Conservation (phyloP, 371 early-diverging fungal genomes). For the Choanephora cucurbitarum region DNA sequence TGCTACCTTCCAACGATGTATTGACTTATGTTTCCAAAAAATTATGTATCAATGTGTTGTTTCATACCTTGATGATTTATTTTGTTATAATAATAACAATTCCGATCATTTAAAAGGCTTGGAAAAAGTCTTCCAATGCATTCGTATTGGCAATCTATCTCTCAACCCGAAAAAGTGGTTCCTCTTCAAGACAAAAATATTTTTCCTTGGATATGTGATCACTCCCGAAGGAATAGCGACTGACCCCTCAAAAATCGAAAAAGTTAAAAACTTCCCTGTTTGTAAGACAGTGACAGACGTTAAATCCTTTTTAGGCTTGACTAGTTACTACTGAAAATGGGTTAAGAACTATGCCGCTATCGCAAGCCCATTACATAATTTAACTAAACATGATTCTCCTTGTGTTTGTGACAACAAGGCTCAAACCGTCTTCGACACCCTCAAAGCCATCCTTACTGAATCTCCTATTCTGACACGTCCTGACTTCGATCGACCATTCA, state of each 20-base stretch:
- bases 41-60: conserved; percentile 7
- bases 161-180: background rate
- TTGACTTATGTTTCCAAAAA: conserved; percentile 34
- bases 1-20: conserved; percentile 34
- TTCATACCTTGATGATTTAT: conserved; percentile 5
- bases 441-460: background rate
- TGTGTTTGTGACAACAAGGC: background rate
- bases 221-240: background rate
- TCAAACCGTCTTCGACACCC: background rate
- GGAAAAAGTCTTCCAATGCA: conserved; percentile 3
- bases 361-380: conserved; percentile 3
- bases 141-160: background rate
- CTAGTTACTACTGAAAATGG: conserved; percentile 4
- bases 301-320: background rate
- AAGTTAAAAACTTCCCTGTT: conserved; percentile 1
- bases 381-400: background rate
- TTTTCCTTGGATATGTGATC: conserved; percentile 7
- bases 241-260: conserved; percentile 2
- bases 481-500: conserved; percentile 4
- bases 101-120: background rate
- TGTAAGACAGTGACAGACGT: background rate
- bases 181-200: conserved; percentile 1
- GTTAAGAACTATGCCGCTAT: conserved; percentile 2
- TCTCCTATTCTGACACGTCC: conserved; percentile 2
- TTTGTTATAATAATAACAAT: background rate